Evolutionary conservation across 2,329 filamentous ascomycete species (phyloP).

Genomic region (Trichoderma pleuroti): DNA sequence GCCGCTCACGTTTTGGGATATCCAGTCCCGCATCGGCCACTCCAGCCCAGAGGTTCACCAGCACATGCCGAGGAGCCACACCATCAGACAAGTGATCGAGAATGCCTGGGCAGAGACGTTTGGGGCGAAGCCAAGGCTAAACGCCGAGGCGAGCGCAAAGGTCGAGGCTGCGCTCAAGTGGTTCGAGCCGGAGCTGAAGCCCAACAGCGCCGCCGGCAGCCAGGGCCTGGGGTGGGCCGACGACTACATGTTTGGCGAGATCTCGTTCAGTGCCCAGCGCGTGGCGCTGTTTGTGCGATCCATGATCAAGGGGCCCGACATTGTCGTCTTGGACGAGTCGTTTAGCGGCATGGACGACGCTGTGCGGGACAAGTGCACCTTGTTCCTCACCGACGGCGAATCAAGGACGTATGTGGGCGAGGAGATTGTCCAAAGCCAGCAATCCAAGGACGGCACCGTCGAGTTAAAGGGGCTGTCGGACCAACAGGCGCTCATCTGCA

Average conservation of each 20-base stretch:
- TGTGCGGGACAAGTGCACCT: constrained; percentile 80
- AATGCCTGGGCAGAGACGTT: constrained; percentile 92
- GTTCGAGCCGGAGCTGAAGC: constrained; percentile 78
- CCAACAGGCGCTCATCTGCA: constrained; percentile 81
- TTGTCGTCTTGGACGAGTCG: constrained; percentile 83
- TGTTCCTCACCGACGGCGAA: constrained; percentile 70
- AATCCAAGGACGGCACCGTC: constrained; percentile 42
- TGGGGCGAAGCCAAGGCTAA: constrained; percentile 63
- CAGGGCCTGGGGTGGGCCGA: constrained; percentile 60
- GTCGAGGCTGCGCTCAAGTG: constrained; percentile 69
- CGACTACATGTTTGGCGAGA: constrained; percentile 63
- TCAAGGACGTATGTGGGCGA: constrained; percentile 38
- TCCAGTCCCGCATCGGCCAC: constrained; percentile 86
- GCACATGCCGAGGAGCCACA: constrained; percentile 78
- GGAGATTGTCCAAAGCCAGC: constrained; percentile 46
- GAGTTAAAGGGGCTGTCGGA: constrained; percentile 60
- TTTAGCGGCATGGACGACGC: constrained; percentile 81
- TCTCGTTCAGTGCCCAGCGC: constrained; percentile 79
- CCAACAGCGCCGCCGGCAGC: constrained; percentile 34
- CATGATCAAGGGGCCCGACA: constrained; percentile 73
- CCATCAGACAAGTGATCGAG: constrained; percentile 70
- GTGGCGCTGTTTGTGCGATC: constrained; percentile 80
- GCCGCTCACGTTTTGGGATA: constrained; percentile 86
- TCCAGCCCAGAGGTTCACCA: constrained; percentile 92
- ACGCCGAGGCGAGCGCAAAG: constrained; percentile 50